These are phyloP conservation scores for Xerocomus tenax DNA, from an alignment of 1,284 basidiomycete species.

Conservation along the genomic window DNA sequence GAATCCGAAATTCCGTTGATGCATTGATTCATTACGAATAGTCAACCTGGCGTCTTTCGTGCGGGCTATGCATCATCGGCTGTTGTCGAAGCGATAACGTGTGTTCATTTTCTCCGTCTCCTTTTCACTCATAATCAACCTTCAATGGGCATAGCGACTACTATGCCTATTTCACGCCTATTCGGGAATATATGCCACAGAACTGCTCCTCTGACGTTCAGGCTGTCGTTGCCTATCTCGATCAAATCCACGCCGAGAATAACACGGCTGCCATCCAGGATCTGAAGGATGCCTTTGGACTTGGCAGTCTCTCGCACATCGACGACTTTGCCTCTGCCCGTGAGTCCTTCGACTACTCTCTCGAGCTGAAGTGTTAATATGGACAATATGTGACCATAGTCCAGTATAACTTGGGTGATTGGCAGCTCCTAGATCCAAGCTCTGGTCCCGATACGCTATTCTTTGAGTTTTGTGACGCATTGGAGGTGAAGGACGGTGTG, in stretches of 20 bases:
- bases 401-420: slow-evolving; percentile 45
- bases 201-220: slow-evolving; percentile 68
- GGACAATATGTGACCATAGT: slow-evolving; percentile 30
- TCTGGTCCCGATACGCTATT: slow-evolving; percentile 22
- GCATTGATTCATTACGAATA: slow-evolving; percentile 22
- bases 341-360: slow-evolving; percentile 9
- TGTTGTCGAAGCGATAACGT: slow-evolving; percentile 62
- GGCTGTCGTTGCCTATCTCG: slow-evolving; percentile 55
- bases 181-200: slow-evolving; percentile 57
- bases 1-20: not conserved
- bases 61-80: slow-evolving; percentile 66
- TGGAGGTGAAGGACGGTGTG: slow-evolving; percentile 59
- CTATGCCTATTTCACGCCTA: slow-evolving; percentile 66
- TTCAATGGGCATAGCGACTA: slow-evolving; percentile 39
- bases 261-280: too few species aligned
- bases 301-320: slow-evolving; percentile 48
- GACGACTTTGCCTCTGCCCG: slow-evolving; percentile 60
- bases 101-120: not conserved
- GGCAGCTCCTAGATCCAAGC: slow-evolving; percentile 39
- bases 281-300: slow-evolving; percentile 52
- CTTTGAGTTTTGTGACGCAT: slow-evolving; percentile 56
- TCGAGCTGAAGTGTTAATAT: not conserved
- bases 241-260: slow-evolving; percentile 40
- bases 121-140: not conserved
- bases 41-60: slow-evolving; percentile 57